A percentile compares a stretch with the other conserved stretches of the same genome.
Conservation (phyloP, 2,329 filamentous ascomycete genomes). For the Fusarium algeriense region DNA sequence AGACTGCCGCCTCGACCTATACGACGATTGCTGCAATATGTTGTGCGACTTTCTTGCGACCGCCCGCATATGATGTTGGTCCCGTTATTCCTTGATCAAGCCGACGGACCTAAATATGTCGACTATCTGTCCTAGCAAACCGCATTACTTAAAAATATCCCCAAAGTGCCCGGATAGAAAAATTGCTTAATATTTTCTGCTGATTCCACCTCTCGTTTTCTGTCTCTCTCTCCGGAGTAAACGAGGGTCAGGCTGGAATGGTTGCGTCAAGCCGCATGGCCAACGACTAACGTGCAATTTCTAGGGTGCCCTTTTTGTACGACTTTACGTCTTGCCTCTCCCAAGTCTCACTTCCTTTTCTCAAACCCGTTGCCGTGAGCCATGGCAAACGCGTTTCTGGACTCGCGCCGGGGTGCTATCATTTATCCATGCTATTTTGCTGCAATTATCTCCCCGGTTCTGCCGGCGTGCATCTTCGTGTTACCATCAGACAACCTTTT, state of each 20-base stretch:
- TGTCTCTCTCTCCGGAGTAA: neutral
- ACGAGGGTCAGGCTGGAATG: slow-evolving; percentile 6
- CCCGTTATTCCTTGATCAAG: slow-evolving; percentile 13
- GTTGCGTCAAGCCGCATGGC: slow-evolving; percentile 14
- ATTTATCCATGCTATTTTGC: slow-evolving; percentile 24
- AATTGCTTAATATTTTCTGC: neutral
- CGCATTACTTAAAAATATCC: slow-evolving; percentile 3
- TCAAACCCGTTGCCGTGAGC: slow-evolving; percentile 12
- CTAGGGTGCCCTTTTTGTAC: neutral
- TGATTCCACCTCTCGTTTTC: neutral
- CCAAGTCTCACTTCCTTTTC: slow-evolving; percentile 7
- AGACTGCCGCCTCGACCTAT: slow-evolving; percentile 8
- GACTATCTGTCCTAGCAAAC: slow-evolving; percentile 8
- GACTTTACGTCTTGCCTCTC: neutral
- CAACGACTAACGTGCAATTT: neutral
- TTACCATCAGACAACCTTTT: slow-evolving; percentile 40
- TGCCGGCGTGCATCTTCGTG: slow-evolving; percentile 43
- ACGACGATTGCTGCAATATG: neutral
- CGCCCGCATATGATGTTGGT: slow-evolving; percentile 9
- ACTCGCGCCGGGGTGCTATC: slow-evolving; percentile 21
- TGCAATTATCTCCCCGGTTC: slow-evolving; percentile 33
- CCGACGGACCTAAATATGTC: slow-evolving; percentile 3
- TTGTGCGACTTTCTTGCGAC: slow-evolving; percentile 1
- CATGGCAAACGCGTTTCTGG: slow-evolving; percentile 22
- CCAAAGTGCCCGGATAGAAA: slow-evolving; percentile 1